Evolutionary conservation across 2,329 filamentous ascomycete genomes (phyloP).

Genomic region (Chaetomiaceae sp.): DNA sequence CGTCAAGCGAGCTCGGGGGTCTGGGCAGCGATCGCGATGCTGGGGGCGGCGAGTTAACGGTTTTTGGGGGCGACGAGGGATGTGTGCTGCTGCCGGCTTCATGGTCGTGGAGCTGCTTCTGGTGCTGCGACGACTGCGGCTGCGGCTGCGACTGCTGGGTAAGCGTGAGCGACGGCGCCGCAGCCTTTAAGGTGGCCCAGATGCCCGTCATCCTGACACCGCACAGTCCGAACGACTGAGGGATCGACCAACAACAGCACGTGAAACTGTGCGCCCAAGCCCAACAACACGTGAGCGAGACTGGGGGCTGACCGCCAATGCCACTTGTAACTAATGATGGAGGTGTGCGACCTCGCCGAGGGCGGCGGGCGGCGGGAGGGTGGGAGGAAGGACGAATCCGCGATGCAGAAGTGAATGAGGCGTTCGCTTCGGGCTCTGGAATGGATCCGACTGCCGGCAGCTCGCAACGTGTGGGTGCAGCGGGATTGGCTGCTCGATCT

Average conservation of each 20-base stretch:
- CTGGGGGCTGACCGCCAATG: neutral
- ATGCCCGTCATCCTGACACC: conserved; percentile 14
- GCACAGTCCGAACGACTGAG: no score
- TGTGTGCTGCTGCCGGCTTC: neutral
- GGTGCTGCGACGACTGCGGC: no score
- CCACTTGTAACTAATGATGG: no score
- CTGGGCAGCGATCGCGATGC: conserved; percentile 13
- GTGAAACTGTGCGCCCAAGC: no score
- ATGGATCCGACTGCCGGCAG: conserved; percentile 1
- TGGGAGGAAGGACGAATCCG: neutral
- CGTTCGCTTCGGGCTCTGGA: conserved; percentile 4
- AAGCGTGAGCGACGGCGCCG: conserved; percentile 3
- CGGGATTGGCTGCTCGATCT: conserved; percentile 5
- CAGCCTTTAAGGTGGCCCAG: conserved; percentile 14
- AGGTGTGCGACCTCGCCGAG: neutral
- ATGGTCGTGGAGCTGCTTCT: no score
- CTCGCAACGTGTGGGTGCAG: neutral
- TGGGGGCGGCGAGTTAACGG: conserved; percentile 3
- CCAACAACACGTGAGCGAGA: conserved; percentile 2
- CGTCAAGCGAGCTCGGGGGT: conserved; percentile 12
- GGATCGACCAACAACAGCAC: no score
- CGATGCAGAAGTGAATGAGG: neutral
- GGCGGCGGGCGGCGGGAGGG: neutral
- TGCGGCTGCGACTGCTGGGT: neutral
- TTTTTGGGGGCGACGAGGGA: neutral